phyloP scores from a whole-genome alignment of 2,329 filamentous ascomycete genomes.

The Clonostachys chloroleuca region DNA sequence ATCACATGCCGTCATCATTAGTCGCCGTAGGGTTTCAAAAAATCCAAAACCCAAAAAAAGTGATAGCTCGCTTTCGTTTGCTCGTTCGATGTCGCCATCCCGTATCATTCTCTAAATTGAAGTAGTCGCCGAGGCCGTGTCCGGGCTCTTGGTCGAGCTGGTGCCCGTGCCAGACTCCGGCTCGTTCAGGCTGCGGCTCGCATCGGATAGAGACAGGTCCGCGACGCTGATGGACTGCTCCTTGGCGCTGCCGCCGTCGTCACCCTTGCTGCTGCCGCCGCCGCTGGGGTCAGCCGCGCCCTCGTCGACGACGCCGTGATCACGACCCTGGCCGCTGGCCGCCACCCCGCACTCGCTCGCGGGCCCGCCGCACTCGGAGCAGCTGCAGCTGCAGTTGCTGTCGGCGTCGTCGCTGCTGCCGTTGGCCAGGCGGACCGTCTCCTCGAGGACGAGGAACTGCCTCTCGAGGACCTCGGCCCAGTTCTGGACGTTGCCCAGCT shows the following conservation, averaged over 20 bases:
- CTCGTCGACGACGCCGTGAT: no score
- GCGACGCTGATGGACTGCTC: constrained; percentile 11
- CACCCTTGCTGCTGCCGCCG: no score
- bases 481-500: constrained; percentile 79
- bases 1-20: no score
- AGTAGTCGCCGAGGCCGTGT: constrained; percentile 29
- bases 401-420: constrained; percentile 4
- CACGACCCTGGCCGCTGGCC: no score
- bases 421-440: constrained; percentile 55
- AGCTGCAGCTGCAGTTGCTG: constrained; percentile 24
- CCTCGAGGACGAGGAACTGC: constrained; percentile 59
- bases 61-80: no score
- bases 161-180: constrained; percentile 26
- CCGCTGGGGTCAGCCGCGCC: no score
- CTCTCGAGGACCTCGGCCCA: constrained; percentile 80
- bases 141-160: constrained; percentile 25
- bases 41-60: no score
- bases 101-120: no score
- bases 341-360: no score
- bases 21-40: no score
- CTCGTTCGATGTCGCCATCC: no score
- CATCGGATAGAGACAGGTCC: constrained; percentile 25
- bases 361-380: constrained; percentile 25
- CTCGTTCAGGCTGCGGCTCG: constrained; percentile 29
- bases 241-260: constrained; percentile 9